These are phyloP conservation scores for Buxus sempervirens DNA, from an alignment of 164 flowering plant species.

Conservation along the genomic window DNA sequence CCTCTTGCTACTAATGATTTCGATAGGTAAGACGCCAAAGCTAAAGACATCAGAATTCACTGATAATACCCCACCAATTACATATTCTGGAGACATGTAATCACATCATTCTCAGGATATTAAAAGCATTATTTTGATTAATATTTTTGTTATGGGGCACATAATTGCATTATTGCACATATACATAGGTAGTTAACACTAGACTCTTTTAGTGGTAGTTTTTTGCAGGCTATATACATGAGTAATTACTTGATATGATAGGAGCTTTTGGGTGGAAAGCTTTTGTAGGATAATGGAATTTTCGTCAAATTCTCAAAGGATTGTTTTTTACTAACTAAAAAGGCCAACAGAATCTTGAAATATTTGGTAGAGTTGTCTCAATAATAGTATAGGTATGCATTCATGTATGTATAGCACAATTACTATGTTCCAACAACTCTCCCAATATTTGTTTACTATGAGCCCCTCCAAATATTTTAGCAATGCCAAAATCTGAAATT, in stretches of 20 bases:
- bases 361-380: not conserved
- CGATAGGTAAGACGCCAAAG: slow-evolving; percentile 22
- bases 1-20: slow-evolving; percentile 15
- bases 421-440: not conserved
- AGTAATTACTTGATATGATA: too few species aligned
- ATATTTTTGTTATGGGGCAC: too few species aligned
- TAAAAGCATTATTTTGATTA: not conserved
- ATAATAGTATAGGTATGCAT: too few species aligned
- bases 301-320: not conserved
- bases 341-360: too few species aligned
- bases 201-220: too few species aligned
- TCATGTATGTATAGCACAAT: not conserved
- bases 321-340: too few species aligned
- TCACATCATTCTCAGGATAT: not conserved
- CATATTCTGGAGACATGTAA: slow-evolving; percentile 1
- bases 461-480: not conserved
- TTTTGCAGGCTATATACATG: too few species aligned
- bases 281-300: too few species aligned
- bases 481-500: slow-evolving; percentile 3
- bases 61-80: not conserved
- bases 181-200: too few species aligned
- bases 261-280: too few species aligned
- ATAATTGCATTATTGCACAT: too few species aligned
- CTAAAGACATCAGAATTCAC: not conserved
- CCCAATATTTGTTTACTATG: not conserved